Evolutionary conservation across 257 asterid genomes (phyloP).

Genomic region (Primulina huaijiensis): DNA sequence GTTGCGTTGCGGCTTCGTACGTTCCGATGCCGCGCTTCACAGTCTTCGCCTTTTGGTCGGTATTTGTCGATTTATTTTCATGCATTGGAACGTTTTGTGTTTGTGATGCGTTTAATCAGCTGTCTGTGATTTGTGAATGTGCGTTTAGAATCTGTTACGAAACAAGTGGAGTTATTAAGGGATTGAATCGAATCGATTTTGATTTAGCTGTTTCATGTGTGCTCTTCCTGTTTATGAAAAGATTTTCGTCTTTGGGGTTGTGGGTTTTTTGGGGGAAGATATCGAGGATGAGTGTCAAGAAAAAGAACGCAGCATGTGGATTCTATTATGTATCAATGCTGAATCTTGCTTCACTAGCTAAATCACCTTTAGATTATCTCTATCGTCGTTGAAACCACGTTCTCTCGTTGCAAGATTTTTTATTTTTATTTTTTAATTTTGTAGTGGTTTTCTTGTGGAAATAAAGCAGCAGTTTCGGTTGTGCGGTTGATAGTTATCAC

Average conservation of each 20-base stretch:
- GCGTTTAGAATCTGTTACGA: neutral
- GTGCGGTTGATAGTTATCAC: conserved; percentile 2
- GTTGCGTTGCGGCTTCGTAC: conserved; percentile 28
- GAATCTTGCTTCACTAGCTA: no score
- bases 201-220: neutral
- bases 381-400: no score
- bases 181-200: conserved; percentile 1
- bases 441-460: neutral
- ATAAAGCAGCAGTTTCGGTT: neutral
- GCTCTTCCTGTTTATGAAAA: neutral
- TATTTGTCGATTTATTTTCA: neutral
- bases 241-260: neutral
- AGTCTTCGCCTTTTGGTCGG: conserved; percentile 43
- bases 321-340: no score
- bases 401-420: no score
- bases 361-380: no score
- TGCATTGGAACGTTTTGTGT: conserved; percentile 16
- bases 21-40: conserved; percentile 40
- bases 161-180: conserved; percentile 6
- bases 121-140: neutral
- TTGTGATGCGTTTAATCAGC: neutral
- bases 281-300: no score
- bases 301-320: no score
- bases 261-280: neutral
- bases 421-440: no score